Conservation (phyloP, 2,329 filamentous ascomycete genomes). For the Ophiocordyceps unilateralis region DNA sequence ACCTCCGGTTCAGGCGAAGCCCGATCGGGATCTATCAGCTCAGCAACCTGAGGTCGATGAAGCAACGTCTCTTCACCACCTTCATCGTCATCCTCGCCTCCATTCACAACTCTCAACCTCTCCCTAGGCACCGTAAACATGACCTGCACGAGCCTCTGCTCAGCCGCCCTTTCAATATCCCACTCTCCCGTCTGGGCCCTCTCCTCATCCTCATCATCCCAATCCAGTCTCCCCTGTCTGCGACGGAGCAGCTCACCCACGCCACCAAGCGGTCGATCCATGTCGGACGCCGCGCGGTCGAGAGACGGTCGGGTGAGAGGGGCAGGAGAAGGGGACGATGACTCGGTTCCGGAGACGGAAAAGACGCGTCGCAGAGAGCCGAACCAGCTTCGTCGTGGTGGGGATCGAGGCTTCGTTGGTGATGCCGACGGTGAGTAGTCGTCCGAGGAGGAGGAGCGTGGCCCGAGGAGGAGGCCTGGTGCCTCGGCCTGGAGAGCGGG, state of each 20-base stretch:
- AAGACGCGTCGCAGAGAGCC: conserved; percentile 51
- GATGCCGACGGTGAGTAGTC: conserved; percentile 34
- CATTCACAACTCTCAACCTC: conserved; percentile 77
- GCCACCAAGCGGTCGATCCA: conserved; percentile 25
- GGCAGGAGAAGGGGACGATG: not conserved
- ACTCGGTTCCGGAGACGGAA: conserved; percentile 19
- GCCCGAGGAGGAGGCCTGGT: conserved; percentile 21
- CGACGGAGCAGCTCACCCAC: conserved; percentile 32
- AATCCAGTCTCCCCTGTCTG: conserved; percentile 38
- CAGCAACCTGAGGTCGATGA: conserved; percentile 15
- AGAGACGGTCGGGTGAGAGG: conserved; percentile 5
- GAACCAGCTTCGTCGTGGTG: conserved; percentile 42
- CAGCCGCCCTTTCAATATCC: conserved; percentile 60
- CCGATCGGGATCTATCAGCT: conserved; percentile 9
- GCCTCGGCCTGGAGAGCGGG: conserved; percentile 34
- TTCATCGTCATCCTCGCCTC: conserved; percentile 27
- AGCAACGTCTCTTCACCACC: conserved; percentile 13
- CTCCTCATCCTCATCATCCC: conserved; percentile 22
- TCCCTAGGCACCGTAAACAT: conserved; percentile 92
- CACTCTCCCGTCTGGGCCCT: conserved; percentile 37
- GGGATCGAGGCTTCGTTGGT: conserved; percentile 28
- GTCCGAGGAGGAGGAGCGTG: conserved; percentile 6
- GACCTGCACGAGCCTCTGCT: conserved; percentile 56
- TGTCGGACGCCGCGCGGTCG: conserved; percentile 18
- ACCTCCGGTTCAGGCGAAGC: too few relatives aligned